These are phyloP conservation scores for Collybia sp. DNA, from an alignment of 768 basidiomycete genomes.

Conservation along the genomic window DNA sequence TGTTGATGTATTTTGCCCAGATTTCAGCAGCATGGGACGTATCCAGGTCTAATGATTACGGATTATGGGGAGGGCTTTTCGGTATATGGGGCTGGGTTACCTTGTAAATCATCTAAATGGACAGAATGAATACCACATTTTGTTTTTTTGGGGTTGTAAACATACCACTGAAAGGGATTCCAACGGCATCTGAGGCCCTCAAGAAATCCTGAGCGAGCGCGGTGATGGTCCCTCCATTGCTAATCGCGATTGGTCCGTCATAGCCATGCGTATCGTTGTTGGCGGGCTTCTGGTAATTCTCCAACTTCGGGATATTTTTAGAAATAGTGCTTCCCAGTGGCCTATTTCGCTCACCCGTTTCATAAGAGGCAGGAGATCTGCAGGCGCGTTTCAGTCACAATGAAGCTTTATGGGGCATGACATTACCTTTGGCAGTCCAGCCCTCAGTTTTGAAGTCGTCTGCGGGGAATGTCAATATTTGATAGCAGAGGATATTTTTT, in stretches of 20 bases:
- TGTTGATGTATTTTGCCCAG: conserved; percentile 77
- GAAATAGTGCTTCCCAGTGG: neutral
- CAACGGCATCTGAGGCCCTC: conserved; percentile 54
- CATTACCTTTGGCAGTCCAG: conserved; percentile 57
- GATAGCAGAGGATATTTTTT: neutral
- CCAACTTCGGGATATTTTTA: conserved; percentile 35
- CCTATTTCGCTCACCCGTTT: conserved; percentile 38
- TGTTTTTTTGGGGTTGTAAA: conserved; percentile 2
- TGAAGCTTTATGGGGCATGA: neutral
- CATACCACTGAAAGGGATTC: conserved; percentile 62
- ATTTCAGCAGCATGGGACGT: conserved; percentile 63
- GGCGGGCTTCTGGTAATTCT: conserved; percentile 72
- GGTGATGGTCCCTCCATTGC: conserved; percentile 62
- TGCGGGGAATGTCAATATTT: conserved; percentile 20
- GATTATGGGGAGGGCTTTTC: neutral
- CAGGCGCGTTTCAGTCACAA: conserved; percentile 2
- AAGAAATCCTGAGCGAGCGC: conserved; percentile 68
- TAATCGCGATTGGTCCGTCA: conserved; percentile 70
- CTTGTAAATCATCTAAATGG: conserved; percentile 57
- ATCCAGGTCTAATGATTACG: conserved; percentile 37
- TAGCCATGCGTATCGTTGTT: conserved; percentile 69
- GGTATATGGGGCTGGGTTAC: conserved; percentile 13
- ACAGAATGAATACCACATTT: neutral
- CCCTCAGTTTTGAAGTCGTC: conserved; percentile 72
- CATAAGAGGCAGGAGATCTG: conserved; percentile 69